phyloP scores from a whole-genome alignment of 2,329 filamentous ascomycete genomes.

The Aureobasidium uvarum region DNA sequence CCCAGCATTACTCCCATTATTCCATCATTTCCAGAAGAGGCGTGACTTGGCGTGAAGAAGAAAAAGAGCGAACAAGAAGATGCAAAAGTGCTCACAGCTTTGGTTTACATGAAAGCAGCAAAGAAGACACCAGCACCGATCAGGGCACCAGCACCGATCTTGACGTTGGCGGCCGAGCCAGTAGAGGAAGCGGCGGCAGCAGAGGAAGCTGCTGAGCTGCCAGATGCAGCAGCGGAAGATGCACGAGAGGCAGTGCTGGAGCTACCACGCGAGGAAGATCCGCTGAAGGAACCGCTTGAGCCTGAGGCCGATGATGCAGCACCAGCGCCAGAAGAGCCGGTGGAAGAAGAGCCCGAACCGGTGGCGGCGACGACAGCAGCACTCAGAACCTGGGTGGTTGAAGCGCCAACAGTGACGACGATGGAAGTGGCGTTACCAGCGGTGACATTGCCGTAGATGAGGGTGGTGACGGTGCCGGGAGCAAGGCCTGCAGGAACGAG shows the following conservation, averaged over 20 bases:
- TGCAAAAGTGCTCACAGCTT: not conserved
- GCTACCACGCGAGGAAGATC: slow-evolving; percentile 7
- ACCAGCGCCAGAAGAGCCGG: slow-evolving; percentile 28
- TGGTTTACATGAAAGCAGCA: slow-evolving; percentile 39
- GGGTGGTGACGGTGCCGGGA: slow-evolving; percentile 35
- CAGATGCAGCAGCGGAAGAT: slow-evolving; percentile 25
- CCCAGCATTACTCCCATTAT: slow-evolving; percentile 6
- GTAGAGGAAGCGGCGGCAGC: slow-evolving; percentile 29
- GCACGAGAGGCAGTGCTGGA: slow-evolving; percentile 12
- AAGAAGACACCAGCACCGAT: slow-evolving; percentile 41
- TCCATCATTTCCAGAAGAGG: not conserved
- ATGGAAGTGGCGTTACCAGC: slow-evolving; percentile 37
- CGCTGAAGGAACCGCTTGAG: slow-evolving; percentile 19
- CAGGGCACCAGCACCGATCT: slow-evolving; percentile 38
- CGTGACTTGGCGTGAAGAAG: slow-evolving; percentile 6
- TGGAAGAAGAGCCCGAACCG: slow-evolving; percentile 24
- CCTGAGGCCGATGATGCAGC: slow-evolving; percentile 21
- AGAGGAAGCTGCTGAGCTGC: slow-evolving; percentile 31
- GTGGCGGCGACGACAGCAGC: slow-evolving; percentile 25
- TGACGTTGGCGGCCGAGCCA: slow-evolving; percentile 34
- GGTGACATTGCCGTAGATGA: slow-evolving; percentile 30
- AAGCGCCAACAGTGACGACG: slow-evolving; percentile 36
- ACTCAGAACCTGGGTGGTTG: slow-evolving; percentile 33
- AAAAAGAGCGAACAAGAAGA: not conserved
- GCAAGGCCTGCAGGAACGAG: slow-evolving; percentile 46